Evolutionary conservation across 305 asterid species (phyloP), one percentile per base, ranked within the genome.

Genomic region (Solanum hybrid): DNA sequence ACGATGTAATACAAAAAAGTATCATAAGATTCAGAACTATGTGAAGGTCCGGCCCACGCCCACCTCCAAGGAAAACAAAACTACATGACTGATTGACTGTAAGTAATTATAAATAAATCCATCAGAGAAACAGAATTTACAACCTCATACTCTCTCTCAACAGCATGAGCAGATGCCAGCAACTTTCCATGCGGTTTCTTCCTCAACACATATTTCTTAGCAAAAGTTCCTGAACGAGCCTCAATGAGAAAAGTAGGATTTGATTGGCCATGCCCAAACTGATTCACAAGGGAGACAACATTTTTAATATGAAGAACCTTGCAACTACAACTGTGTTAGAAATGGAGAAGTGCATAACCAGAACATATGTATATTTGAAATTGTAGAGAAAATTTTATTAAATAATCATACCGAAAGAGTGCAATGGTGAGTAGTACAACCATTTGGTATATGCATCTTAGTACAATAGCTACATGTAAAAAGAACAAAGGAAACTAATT

Each of bases 221-320:
- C 90, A 12, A 91, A 72, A 85, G 92, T 89, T 81, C 95, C 98
- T 32, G 94, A 92, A 72, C 89, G 93, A 79, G 95, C 97, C 93
- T 96, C 99, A 91, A 97, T 91, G 75, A 95, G 98, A 92, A 94
- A 97, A 32, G 99, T 97, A 6, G 99, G 99, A 91, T 97, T 97
- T 27, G 99, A 97, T 86, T 97, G 99, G n/a, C 99, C 99, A 90
- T 97, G 99, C 91, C 99, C 99, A 91, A 97, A 97, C 99, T 97
- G 96, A 91, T 85, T 10, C 87, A 84, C 76, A 86, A 32, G 22
- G 77, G 69, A 86, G 34, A 64, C 29, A n/a, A 34, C 72, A 76
- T 85, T 13, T 86, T 38, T 11, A 20, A 51, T 14, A 51, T 32
- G 60, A 11, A n/a, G 29, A 31, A 51, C 22, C 34, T 84, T 51